Base-by-base conservation (phyloP, 2,329 filamentous ascomycete genomes). In the Alternaria sp. region DNA sequence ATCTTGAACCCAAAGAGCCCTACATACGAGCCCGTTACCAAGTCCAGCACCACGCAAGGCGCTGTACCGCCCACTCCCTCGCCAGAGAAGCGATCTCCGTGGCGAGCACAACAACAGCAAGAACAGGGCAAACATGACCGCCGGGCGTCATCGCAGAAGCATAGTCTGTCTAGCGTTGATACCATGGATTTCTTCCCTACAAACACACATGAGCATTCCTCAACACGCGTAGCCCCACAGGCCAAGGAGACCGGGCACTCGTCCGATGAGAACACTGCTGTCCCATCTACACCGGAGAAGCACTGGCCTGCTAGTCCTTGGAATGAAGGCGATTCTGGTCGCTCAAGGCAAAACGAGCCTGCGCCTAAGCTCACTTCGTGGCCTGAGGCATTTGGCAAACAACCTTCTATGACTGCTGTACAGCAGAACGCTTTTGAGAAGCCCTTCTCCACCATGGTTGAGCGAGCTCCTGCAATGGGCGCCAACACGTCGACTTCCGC, bases 171-270 rank as follows among this genome's bases (percentile, higher is more conserved):
- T 5, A 80, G 78, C 57, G 73, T 80, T 43, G 75, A 78, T 50
- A 81, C 79, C 7, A 77, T 74, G 22, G 78, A 80, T 58, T 81
- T 81, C 68, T 81, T 81, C 44, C 79, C 79, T 10, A 76, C 66
- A 9, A 80, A 80, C 48, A 76, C 79, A 10, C 76, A 80, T 32
- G 78, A 80, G 63, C 74, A 79, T 64, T 80, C 78, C 12, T 74
- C 74, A n/a, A 78, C 75, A 16, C 67, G 76, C 32, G 52, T 74
- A 18, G 74, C 74, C 5, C 76, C 75, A 4, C 63, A 61, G 20
- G 45, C 46, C 14, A 60, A 62, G 32, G 64, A 65, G 18, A 51
- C 54, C 12, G 65, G 64, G 34, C 65, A 57, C 11, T 45, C 60
- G 16, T 59, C 65, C 22, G 56, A 57, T 30, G 68, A 74, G 8